phyloP scores from a whole-genome alignment of 768 basidiomycete genomes.

The Leucosporidium creatinivorum region DNA sequence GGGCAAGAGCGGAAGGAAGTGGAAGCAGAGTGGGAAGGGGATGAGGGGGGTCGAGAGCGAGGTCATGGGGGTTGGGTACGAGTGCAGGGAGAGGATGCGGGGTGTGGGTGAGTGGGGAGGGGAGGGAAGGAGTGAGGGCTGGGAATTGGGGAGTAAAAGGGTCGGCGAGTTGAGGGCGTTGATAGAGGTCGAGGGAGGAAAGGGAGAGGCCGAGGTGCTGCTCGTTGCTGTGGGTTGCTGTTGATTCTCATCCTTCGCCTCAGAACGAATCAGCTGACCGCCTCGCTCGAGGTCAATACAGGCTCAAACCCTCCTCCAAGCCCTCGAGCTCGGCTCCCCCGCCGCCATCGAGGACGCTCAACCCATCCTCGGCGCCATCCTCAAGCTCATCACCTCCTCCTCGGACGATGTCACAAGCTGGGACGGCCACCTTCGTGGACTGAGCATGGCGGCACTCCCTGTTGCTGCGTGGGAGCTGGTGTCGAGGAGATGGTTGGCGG shows the following conservation, averaged over 20 bases:
- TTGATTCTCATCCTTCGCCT: too few species aligned
- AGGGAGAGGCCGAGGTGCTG: neutral
- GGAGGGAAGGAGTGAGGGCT: neutral
- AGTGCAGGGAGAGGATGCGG: conserved; percentile 4
- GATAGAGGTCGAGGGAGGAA: conserved; percentile 4
- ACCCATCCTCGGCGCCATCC: neutral
- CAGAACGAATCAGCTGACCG: too few species aligned
- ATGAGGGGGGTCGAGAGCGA: conserved; percentile 1
- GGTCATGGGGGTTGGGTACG: conserved; percentile 18
- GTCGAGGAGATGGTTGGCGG: conserved; percentile 11
- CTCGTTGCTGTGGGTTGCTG: conserved; percentile 10
- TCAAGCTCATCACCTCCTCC: neutral
- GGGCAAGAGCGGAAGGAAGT: neutral
- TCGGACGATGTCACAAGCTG: neutral
- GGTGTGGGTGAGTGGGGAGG: neutral
- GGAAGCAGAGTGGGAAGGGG: conserved; percentile 2
- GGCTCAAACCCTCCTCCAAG: conserved; percentile 18
- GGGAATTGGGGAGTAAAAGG: conserved; percentile 1
- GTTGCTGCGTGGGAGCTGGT: conserved; percentile 24
- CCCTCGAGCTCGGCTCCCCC: conserved; percentile 1
- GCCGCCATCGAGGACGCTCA: neutral
- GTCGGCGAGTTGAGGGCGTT: neutral
- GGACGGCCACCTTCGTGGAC: neutral
- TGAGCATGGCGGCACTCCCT: neutral
- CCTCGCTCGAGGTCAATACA: neutral